Base-by-base conservation (phyloP, 331 rosid species). In the Malus hybrid region DNA sequence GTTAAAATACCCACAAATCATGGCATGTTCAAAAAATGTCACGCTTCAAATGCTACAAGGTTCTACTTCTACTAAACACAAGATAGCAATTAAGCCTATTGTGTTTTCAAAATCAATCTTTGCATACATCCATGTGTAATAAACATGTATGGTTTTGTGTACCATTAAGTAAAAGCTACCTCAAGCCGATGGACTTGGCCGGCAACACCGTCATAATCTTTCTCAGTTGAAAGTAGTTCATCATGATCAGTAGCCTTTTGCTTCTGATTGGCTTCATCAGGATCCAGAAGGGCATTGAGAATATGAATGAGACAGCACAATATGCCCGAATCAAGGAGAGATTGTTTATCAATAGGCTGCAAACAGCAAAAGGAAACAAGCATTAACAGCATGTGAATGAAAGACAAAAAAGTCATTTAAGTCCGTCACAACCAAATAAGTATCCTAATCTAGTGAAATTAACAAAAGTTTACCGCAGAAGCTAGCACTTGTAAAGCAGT, bases 301-400 rank as follows among this genome's bases (percentile, higher is more conserved):
- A 90, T 88, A 74, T 87, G 88, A 80, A 95, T 89, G 90, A 95
- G 99, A 83, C 99, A 95, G 87, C 99, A 89, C 67, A 95, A 89
- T 83, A 95, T 92, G 68, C 99, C 99, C 69, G 99, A 95, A 86
- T 92, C 99, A 48, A 95, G 99, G 83, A 95, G 93, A 82, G 97
- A 95, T 85, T 92, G 97, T 78, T 95, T 95, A 88, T 92, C 99
- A 71, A 89, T 82, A 68, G 98, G 97, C 99, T 95, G 96, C 87
- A 84, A 81, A 78, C 27, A 69, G 39, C 48, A 74, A 73, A 56
- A 48, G 64, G 56, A 73, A 57, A 59, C 44, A 72, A 56, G 31
- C 59, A 59, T 73, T 32, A 73, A 39, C 39, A 52, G 33, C 31
- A 28, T 28, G 20, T 7, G 59, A 20, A 59, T 6, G 14, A 28